Conservation (phyloP, 148 eudicot species). For the Rhododendron simsii region DNA sequence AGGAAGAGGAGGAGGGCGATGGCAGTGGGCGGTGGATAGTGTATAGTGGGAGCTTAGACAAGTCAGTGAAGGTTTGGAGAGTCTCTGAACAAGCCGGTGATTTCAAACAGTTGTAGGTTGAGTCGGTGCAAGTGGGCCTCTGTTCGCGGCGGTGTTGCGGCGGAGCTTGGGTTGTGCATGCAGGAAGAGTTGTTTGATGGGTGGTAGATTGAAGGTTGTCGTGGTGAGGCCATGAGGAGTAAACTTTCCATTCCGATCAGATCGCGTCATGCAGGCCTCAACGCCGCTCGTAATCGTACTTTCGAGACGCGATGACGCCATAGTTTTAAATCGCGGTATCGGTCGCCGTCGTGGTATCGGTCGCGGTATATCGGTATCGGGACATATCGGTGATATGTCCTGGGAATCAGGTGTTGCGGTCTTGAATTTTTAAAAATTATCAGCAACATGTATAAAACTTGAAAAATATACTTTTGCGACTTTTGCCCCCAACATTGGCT, state of each 20-base stretch:
- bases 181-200: background rate
- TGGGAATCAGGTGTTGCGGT: too few species aligned
- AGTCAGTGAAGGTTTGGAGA: slow-evolving; percentile 72
- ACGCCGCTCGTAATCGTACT: background rate
- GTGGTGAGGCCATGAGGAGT: background rate
- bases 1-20: background rate
- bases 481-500: too few species aligned
- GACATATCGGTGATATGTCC: too few species aligned
- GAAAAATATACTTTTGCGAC: too few species aligned
- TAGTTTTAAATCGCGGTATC: too few species aligned
- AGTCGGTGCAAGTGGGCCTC: background rate
- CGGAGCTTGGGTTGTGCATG: background rate
- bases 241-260: background rate
- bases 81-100: slow-evolving; percentile 24
- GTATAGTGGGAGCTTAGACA: slow-evolving; percentile 86
- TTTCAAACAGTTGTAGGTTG: background rate
- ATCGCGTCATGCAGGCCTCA: background rate
- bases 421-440: too few species aligned
- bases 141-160: background rate
- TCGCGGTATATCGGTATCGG: too few species aligned
- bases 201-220: too few species aligned
- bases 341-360: too few species aligned
- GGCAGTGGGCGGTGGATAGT: slow-evolving; percentile 43
- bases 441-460: too few species aligned
- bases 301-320: background rate